Evolutionary conservation across 1,139 yeast genomes (phyloP), one percentile per base, ranked within the genome.

Genomic region (Debaryomyces subglobosus): DNA sequence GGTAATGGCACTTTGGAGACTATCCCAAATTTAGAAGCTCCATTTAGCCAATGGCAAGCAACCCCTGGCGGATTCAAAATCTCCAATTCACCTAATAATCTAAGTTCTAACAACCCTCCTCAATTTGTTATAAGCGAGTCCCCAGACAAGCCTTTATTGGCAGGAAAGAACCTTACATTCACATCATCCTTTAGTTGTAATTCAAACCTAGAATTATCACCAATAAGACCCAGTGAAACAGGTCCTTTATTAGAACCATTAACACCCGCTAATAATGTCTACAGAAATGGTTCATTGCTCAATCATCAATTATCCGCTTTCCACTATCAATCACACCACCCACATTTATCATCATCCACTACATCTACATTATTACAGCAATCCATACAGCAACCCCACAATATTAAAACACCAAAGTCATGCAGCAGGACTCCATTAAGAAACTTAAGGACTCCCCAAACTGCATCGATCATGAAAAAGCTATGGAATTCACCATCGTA

Each of bases 171-270:
- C 58, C 62, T 75, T 49, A 70, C 78, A 5, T 75, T 72, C 54
- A 73, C 79, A 21, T 82, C 87, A 12, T 81, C 86, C n/a, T 84
- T 84, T 62, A 82, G 86, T 60, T 82, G 86, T 57, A 79, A 75
- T 55, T 81, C 86, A 21, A 84, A 81, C 59, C 76, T 84, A 55
- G 89, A 84, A 58, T 64, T 84, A 23, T 81, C 86, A 18, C 89
- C 89, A 12, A 61, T 82, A 34, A 72, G 81, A 50, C 73, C 79
- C 7, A 70, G 72, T 57, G 83, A 81, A 62, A 74, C 88, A 2
- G 89, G 89, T 1, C 88, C 89, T 3, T 67, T 84, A 44, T 67
- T 84, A 44, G 86, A 81, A 59, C 86, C 86, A 18, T 61, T 78
- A 34, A 77, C 82, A 16, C 83, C 85, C 5, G 77, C 75, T 9